A percentile compares a stretch with the other conserved stretches of the same genome.
phyloP scores from a whole-genome alignment of 345 rosid species.

The Lenwebbia sp. region DNA sequence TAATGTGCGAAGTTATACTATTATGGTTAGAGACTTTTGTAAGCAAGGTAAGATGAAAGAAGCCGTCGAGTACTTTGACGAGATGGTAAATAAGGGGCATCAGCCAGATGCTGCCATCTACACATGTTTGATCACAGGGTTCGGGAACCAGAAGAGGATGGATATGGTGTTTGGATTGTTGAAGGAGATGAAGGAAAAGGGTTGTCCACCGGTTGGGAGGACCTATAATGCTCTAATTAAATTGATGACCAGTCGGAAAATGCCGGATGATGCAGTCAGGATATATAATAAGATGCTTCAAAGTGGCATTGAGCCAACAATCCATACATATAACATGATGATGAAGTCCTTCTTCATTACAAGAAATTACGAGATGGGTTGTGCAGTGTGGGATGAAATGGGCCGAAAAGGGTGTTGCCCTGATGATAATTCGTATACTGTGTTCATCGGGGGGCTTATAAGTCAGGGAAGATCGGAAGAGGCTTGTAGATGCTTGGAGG shows the following conservation, averaged over 20 bases:
- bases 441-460: slow-evolving; percentile 69
- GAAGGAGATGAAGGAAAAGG: slow-evolving; percentile 73
- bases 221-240: slow-evolving; percentile 82
- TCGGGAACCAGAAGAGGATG: slow-evolving; percentile 60
- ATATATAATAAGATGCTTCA: slow-evolving; percentile 60
- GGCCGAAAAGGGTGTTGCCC: slow-evolving; percentile 58
- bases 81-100: slow-evolving; percentile 55
- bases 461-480: slow-evolving; percentile 64
- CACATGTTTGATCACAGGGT: slow-evolving; percentile 81
- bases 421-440: slow-evolving; percentile 74
- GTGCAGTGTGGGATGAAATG: slow-evolving; percentile 79
- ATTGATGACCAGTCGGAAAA: slow-evolving; percentile 47
- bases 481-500: slow-evolving; percentile 65
- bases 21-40: slow-evolving; percentile 59
- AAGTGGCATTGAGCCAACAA: slow-evolving; percentile 48
- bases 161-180: slow-evolving; percentile 53
- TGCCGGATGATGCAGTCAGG: slow-evolving; percentile 62
- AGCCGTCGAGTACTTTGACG: slow-evolving; percentile 64
- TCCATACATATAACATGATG: slow-evolving; percentile 78
- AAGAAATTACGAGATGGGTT: slow-evolving; percentile 56
- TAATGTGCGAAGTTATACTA: slow-evolving; percentile 58
- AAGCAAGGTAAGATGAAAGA: slow-evolving; percentile 66
- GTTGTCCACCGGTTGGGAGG: slow-evolving; percentile 66
- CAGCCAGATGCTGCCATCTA: slow-evolving; percentile 62
- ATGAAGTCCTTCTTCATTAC: slow-evolving; percentile 68